phyloP scores from a whole-genome alignment of 495 filamentous ascomycete genomes.

The Hyaloscypha finlandica region DNA sequence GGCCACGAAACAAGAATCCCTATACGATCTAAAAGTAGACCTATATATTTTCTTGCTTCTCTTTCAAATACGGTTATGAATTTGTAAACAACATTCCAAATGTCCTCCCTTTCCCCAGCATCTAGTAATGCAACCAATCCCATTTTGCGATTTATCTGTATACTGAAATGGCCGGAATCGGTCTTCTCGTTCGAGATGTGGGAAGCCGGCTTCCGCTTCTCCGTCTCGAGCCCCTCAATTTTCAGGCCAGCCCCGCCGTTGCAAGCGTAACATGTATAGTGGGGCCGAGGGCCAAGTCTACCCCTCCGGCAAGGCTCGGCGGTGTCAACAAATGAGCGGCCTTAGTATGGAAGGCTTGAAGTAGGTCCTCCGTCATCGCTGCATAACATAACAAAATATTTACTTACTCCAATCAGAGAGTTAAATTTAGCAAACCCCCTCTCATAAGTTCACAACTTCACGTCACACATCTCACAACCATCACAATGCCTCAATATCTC shows the following conservation, averaged over 20 bases:
- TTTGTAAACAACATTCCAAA: no score
- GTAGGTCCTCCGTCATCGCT: background rate
- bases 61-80: no score
- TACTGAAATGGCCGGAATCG: no score
- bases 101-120: no score
- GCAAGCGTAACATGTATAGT: background rate
- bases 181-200: background rate
- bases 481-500: constrained; percentile 31
- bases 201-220: background rate
- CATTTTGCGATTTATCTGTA: no score
- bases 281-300: background rate
- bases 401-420: background rate
- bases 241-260: no score
- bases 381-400: background rate
- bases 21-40: no score
- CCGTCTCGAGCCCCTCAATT: no score
- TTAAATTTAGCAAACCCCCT: background rate
- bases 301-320: background rate
- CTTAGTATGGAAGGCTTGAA: background rate
- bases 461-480: constrained; percentile 3
- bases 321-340: background rate
- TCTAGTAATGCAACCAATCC: no score
- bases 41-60: no score
- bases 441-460: background rate
- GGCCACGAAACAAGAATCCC: no score